phyloP scores from a whole-genome alignment of 306 rosid species.

The Glycine tomentella region DNA sequence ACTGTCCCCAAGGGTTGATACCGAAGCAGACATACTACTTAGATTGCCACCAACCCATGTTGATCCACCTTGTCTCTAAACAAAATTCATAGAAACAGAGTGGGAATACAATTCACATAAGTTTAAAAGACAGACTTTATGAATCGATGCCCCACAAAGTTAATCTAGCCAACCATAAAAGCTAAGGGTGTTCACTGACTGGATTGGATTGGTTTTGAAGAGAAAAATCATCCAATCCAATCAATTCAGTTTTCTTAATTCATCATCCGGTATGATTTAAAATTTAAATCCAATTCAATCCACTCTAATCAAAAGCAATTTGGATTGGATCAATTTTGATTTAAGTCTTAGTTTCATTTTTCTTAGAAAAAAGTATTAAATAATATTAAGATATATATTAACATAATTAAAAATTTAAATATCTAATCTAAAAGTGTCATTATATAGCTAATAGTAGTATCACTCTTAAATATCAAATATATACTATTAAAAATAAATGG shows the following conservation, averaged over 20 bases:
- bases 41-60: constrained; percentile 99
- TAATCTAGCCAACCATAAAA: neutral
- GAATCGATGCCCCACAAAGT: constrained; percentile 10
- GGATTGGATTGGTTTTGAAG: neutral
- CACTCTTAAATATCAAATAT: no score
- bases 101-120: constrained; percentile 37
- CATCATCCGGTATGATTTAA: no score
- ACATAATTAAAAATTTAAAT: neutral
- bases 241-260: no score
- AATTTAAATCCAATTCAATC: no score
- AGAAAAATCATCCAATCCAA: neutral
- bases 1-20: constrained; percentile 93
- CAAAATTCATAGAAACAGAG: constrained; percentile 52
- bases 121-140: neutral
- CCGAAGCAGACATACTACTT: constrained; percentile 98
- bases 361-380: neutral
- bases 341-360: neutral
- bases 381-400: neutral
- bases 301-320: no score
- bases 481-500: no score
- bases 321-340: neutral
- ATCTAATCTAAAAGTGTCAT: no score
- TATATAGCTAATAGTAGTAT: no score
- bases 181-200: neutral
- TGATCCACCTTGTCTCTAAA: constrained; percentile 95